Percentiles rank a stretch among this genome's conserved stretches.
Evolutionary conservation across 345 rosid genomes (phyloP).

Genomic region (Eutrema japonicum): DNA sequence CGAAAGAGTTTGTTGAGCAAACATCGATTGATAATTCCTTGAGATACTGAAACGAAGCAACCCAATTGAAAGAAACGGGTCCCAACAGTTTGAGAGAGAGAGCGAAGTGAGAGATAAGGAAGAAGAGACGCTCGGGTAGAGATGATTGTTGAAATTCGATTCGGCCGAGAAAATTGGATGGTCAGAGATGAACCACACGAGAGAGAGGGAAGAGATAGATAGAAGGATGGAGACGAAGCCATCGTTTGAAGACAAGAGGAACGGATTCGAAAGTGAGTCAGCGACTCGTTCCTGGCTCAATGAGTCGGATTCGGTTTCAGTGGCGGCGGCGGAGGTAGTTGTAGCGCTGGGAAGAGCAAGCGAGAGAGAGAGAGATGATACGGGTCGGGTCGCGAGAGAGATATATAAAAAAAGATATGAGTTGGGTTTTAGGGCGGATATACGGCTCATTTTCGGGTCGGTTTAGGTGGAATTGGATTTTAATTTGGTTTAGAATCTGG

Average conservation of each 20-base stretch:
- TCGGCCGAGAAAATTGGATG: slow-evolving; percentile 11
- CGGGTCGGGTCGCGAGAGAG: no score
- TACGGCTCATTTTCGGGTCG: no score
- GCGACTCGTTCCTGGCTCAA: no score
- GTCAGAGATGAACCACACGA: slow-evolving; percentile 35
- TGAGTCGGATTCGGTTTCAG: no score
- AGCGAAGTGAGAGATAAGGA: slow-evolving; percentile 63
- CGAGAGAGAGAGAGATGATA: no score
- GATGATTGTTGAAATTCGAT: slow-evolving; percentile 39
- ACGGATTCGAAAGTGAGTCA: no score
- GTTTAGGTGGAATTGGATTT: no score
- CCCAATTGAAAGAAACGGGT: slow-evolving; percentile 68
- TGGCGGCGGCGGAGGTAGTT: no score
- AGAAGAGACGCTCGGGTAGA: slow-evolving; percentile 52
- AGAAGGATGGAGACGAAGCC: slow-evolving; percentile 79
- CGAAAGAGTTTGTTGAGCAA: slow-evolving; percentile 21
- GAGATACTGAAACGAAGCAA: slow-evolving; percentile 58
- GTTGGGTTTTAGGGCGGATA: no score
- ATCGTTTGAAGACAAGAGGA: slow-evolving; percentile 78
- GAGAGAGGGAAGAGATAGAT: slow-evolving; percentile 57
- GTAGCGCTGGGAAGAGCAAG: no score
- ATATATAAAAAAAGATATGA: no score
- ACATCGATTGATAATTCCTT: slow-evolving; percentile 60
- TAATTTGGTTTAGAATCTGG: no score
- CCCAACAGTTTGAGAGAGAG: slow-evolving; percentile 48